Percentiles rank a stretch among this genome's conserved stretches.
Evolutionary conservation across 2,329 filamentous ascomycete genomes (phyloP).

Genomic region (Pestalotiopsis sp.): DNA sequence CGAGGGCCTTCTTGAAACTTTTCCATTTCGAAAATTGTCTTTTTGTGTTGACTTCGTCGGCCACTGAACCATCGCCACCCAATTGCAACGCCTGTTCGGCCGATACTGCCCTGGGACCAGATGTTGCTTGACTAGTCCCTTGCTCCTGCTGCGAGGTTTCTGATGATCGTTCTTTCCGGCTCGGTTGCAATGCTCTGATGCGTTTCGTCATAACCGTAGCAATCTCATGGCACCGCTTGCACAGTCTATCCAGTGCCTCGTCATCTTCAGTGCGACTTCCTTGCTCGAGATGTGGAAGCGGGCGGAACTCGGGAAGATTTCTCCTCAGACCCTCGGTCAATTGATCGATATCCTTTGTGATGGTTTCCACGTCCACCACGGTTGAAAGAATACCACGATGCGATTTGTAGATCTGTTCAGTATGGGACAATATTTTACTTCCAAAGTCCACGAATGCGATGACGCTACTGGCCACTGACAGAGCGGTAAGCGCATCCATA

Average conservation of each 20-base stretch:
- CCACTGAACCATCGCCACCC: not conserved
- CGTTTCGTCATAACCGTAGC: not conserved
- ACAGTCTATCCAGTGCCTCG: not conserved
- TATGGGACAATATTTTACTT: not conserved
- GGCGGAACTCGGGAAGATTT: not conserved
- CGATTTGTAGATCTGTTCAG: not conserved
- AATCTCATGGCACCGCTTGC: not conserved
- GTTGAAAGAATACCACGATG: not conserved
- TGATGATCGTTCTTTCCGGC: not conserved
- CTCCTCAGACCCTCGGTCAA: not conserved
- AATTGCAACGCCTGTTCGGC: not conserved
- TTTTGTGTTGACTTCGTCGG: not conserved
- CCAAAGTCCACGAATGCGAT: slow-evolving; percentile 1
- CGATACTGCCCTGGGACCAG: not conserved
- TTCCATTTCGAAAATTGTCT: not conserved
- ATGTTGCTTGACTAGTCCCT: not conserved
- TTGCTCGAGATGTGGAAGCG: not conserved
- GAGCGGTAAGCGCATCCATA: not conserved
- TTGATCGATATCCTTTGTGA: not conserved
- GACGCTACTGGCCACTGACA: not conserved
- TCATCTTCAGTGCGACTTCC: not conserved
- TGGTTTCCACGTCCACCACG: not conserved
- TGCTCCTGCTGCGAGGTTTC: not conserved
- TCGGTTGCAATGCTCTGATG: not conserved
- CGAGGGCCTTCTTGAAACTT: not conserved